Percentiles rank a stretch among this genome's conserved stretches.
phyloP scores from a whole-genome alignment of 2,329 filamentous ascomycete genomes.

The Didymella keratinophila region DNA sequence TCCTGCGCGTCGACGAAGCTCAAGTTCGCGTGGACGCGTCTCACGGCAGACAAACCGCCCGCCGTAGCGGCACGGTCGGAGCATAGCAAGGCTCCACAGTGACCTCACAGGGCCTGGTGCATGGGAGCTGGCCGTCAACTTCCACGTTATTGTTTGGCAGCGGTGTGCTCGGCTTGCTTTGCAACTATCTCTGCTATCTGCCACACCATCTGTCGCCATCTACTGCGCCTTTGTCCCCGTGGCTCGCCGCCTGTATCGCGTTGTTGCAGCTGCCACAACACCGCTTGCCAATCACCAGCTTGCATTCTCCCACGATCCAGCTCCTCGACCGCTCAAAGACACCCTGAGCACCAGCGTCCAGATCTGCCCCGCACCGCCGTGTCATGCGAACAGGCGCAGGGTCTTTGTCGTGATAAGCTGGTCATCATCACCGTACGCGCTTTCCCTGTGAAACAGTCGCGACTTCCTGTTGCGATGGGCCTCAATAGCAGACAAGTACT shows the following conservation, averaged over 20 bases:
- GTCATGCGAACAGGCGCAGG: conserved; percentile 39
- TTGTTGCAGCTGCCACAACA: conserved; percentile 29
- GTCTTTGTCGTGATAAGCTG: conserved; percentile 20
- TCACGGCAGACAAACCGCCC: conserved; percentile 8
- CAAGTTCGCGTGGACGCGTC: background rate
- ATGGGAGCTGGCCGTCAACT: conserved; percentile 5
- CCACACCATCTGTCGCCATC: background rate
- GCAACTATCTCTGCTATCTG: background rate
- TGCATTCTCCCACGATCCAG: conserved; percentile 39
- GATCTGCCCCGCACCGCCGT: conserved; percentile 26
- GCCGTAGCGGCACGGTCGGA: conserved; percentile 32
- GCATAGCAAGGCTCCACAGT: conserved; percentile 25
- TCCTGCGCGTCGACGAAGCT: conserved; percentile 19
- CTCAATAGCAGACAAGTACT: conserved; percentile 24
- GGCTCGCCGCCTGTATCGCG: conserved; percentile 3
- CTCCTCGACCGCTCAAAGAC: conserved; percentile 15
- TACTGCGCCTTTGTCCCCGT: conserved; percentile 10
- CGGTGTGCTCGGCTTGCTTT: background rate
- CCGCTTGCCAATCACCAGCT: conserved; percentile 42
- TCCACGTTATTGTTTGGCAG: background rate
- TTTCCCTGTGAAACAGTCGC: conserved; percentile 18
- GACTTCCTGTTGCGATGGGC: conserved; percentile 4
- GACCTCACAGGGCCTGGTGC: conserved; percentile 24
- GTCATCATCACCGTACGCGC: conserved; percentile 32
- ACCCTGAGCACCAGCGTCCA: conserved; percentile 5